Evolutionary conservation across 73 alveolate genomes (phyloP), one percentile per base, ranked within the genome.

Genomic region (Stentor coeruleus): DNA sequence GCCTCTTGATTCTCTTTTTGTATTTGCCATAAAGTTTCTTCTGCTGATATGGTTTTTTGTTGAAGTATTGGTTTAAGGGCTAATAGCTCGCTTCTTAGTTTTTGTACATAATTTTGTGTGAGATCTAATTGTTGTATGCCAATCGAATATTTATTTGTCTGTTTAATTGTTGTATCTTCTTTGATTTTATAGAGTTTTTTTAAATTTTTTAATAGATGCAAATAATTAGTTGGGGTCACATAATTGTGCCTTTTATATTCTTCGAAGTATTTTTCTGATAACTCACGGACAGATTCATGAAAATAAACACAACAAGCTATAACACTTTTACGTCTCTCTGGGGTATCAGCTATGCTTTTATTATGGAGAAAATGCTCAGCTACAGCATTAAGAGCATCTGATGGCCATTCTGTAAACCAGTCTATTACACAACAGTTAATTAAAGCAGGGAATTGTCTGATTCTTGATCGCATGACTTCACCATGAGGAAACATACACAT

Each of bases 31-130:
- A 96, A 89, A 11, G 93, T 93, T 40, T 89, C 85, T 91, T 96
- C 99, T 3, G 98, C 94, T 76, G 93, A 92, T 81, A 86, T 82
- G 38, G 99, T 92, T 80, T 96, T 93, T 74, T 96, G 77, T 40
- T 95, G 97, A 66, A 96, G 89, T 35, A 91, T 89, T 57, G 99
- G 99, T 83, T 93, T 90, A n/a, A 95, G 91, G 37, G 92, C 96
- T 79, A 90, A 95, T 35, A 96, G 92, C 72, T 96, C 90, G 81
- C 90, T 91, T 82, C 87, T 93, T 98, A 96, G 90, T 40, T 85
- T 86, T 35, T 92, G 98, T 0, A 96, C 98, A 42, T 88, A 93
- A 11, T 85, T 40, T 59, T 94, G 93, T 37, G 99, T 97, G 66
- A 93, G 93, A 77, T 93, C 94, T 36, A 96, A 79, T 74, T 93